Conservation (phyloP, 164 flowering plant species). For the Macadamia integrifolia region DNA sequence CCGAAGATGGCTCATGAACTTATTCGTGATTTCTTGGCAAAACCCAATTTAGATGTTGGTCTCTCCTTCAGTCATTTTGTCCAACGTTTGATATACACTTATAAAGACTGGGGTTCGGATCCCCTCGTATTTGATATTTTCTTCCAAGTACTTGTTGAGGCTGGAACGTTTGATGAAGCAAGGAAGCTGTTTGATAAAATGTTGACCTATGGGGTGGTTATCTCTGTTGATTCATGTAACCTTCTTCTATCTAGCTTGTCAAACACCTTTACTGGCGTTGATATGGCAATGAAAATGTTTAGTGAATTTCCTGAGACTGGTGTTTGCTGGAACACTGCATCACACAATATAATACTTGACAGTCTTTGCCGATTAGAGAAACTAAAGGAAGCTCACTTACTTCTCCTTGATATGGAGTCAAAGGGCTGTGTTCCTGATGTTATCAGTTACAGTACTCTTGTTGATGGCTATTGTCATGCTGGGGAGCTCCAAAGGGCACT, state of each 20-base stretch:
- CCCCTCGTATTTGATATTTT: constrained; percentile 26
- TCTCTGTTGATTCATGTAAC: constrained; percentile 30
- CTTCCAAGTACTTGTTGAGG: constrained; percentile 23
- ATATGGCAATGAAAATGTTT: constrained; percentile 16
- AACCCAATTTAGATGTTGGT: constrained; percentile 5
- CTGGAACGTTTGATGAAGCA: constrained; percentile 20
- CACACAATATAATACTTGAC: constrained; percentile 21
- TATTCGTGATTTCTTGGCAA: constrained; percentile 13
- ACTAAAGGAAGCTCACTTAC: constrained; percentile 16
- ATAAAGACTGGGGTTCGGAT: constrained; percentile 29
- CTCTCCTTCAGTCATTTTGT: constrained; percentile 17
- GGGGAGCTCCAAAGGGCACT: constrained; percentile 39
- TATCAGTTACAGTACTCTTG: constrained; percentile 30
- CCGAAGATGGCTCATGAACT: constrained; percentile 17
- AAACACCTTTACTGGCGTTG: background rate
- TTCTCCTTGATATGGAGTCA: constrained; percentile 21
- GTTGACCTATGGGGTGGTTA: constrained; percentile 28
- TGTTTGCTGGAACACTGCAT: constrained; percentile 26
- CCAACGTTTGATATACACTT: constrained; percentile 27
- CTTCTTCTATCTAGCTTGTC: constrained; percentile 16
- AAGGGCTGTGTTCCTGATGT: constrained; percentile 25
- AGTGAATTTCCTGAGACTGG: constrained; percentile 19
- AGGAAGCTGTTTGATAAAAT: constrained; percentile 20
- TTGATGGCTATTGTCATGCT: constrained; percentile 44
- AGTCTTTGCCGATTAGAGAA: constrained; percentile 16